Conservation (phyloP, 768 basidiomycete genomes). For the Suillus lakei region DNA sequence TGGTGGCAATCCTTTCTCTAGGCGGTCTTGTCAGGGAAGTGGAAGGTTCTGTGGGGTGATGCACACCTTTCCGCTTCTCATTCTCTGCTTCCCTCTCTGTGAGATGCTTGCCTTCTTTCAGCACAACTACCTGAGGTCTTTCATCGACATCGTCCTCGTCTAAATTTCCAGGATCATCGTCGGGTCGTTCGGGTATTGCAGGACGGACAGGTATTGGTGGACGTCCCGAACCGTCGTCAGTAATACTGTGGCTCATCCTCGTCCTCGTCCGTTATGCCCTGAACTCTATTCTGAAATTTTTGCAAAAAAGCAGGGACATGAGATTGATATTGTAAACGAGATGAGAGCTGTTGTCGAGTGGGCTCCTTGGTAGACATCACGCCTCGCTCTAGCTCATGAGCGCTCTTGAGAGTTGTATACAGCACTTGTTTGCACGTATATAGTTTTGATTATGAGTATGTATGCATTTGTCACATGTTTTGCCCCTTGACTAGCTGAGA, state of each 20-base stretch:
- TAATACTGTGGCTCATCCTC: slow-evolving; percentile 61
- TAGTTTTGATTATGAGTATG: neutral
- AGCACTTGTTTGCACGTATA: neutral
- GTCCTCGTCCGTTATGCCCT: slow-evolving; percentile 55
- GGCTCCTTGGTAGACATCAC: slow-evolving; percentile 60
- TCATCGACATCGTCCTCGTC: slow-evolving; percentile 79
- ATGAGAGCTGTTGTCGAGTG: slow-evolving; percentile 72
- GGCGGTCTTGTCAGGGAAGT: slow-evolving; percentile 10
- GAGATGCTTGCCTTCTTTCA: slow-evolving; percentile 89
- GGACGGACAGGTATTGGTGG: slow-evolving; percentile 79
- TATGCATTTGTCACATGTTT: neutral
- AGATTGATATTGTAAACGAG: slow-evolving; percentile 66
- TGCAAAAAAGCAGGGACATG: slow-evolving; percentile 67
- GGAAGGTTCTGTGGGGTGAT: slow-evolving; percentile 10
- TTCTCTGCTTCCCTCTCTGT: slow-evolving; percentile 79
- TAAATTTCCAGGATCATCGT: slow-evolving; percentile 71
- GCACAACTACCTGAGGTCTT: slow-evolving; percentile 86
- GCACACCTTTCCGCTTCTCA: slow-evolving; percentile 70
- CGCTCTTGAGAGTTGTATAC: neutral
- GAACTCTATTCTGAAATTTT: slow-evolving; percentile 65
- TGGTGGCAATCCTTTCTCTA: slow-evolving; percentile 67
- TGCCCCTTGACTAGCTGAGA: neutral
- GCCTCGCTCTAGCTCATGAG: neutral
- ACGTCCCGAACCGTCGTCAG: slow-evolving; percentile 67
- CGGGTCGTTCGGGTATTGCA: slow-evolving; percentile 69